Percentiles rank a stretch among this genome's conserved stretches.
phyloP scores from a whole-genome alignment of 1,284 basidiomycete genomes.

The Polyporus tsugae region DNA sequence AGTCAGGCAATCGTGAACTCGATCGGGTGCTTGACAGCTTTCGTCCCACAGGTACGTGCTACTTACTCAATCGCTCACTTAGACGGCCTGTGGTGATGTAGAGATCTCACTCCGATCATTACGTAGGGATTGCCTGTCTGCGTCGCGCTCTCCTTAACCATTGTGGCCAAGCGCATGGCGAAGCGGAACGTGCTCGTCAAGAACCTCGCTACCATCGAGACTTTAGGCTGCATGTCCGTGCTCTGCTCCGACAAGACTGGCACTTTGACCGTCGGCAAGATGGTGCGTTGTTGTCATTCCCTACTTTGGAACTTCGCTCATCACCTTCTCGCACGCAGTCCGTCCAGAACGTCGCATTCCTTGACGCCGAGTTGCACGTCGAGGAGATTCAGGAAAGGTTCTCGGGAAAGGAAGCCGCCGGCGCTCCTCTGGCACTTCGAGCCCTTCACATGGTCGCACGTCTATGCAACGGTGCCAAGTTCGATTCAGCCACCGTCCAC shows the following conservation, averaged over 20 bases:
- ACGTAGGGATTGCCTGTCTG: constrained; percentile 57
- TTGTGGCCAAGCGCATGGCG: constrained; percentile 59
- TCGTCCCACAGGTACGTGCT: constrained; percentile 52
- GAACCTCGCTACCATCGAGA: constrained; percentile 66
- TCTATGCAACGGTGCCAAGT: constrained; percentile 70
- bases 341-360: constrained; percentile 52
- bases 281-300: constrained; percentile 25
- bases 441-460: constrained; percentile 55
- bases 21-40: constrained; percentile 57
- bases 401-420: constrained; percentile 27
- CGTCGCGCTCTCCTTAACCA: constrained; percentile 59
- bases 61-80: neutral
- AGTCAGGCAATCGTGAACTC: constrained; percentile 54
- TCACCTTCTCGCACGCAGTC: constrained; percentile 34
- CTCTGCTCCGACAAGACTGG: constrained; percentile 41
- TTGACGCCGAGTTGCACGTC: constrained; percentile 45
- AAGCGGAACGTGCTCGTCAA: constrained; percentile 66
- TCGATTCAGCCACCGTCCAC: constrained; percentile 50
- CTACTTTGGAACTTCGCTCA: neutral
- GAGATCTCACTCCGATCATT: neutral
- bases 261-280: constrained; percentile 39
- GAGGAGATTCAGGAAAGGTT: constrained; percentile 40
- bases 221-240: constrained; percentile 65
- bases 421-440: constrained; percentile 34
- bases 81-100: neutral